Base-by-base conservation (phyloP, 129 eudicot species). In the Deinandra increscens region DNA sequence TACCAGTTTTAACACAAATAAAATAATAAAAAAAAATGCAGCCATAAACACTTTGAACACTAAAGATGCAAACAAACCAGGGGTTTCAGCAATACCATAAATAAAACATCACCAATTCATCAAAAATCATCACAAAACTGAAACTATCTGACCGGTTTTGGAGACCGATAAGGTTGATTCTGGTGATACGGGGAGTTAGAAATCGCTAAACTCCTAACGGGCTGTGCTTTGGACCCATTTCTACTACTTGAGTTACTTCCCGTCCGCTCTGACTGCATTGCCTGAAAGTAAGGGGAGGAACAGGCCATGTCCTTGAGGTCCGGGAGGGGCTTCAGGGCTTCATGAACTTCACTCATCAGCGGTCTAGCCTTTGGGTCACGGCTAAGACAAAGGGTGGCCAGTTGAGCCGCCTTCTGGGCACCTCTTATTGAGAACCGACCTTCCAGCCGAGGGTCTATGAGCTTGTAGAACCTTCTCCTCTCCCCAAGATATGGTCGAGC, bases 261-360 rank as follows among this genome's bases (percentile, higher is more conserved):
- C 3, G 53, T n/a, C n/a, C 20, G 53, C 53, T 46, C 53, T 5
- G 53, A 46, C 53, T 46, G 53, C 53, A 46, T 46, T n/a, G 81
- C 60, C 56, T 82, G 80, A 64, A 73, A 82, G 62, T 78, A 74
- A 60, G 10, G 75, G 3, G 86, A 82, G 15, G 83, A 78, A 55
- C 83, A 69, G 11, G 86, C 86, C 86, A 82, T 82, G 83, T 82
- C 86, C 75, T 82, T 82, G 29, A 82, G 75, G 80, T 55, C 67
- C 14, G 86, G 86, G 75, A 82, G 26, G 3, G 86, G 86, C 66
- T 82, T 82, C 68, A 82, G 67, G 34, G 74, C 54, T 51, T 82
- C 81, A 33, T 75, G 81, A 29, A 80, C 81, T 54, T 80, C 84
- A 75, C 81, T 80, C 84, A 80, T 80, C 15, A 72, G 68, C 41